Evolutionary conservation across 306 rosid genomes (phyloP).

Genomic region (Sicyos baderoa): DNA sequence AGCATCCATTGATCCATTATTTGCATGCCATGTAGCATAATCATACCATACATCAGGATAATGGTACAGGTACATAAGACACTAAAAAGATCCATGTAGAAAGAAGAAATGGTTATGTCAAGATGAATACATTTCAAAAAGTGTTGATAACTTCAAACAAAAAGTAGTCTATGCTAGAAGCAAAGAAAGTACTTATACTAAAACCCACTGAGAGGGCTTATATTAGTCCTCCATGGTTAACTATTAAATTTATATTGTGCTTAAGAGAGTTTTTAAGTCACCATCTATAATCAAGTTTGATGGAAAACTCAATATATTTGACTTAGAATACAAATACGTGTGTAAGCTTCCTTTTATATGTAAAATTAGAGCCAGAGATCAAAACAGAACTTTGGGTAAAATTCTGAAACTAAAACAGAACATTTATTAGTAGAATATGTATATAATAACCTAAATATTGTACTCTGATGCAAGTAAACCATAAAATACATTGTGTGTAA

Average conservation of each 20-base stretch:
- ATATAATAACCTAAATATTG: no score
- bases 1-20: conserved; percentile 76
- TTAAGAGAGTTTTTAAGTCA: background rate
- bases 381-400: background rate
- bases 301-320: background rate
- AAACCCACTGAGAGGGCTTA: background rate
- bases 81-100: conserved; percentile 50
- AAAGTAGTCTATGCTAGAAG: background rate
- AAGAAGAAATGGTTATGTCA: background rate
- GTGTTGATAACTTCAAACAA: background rate
- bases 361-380: background rate
- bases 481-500: no score
- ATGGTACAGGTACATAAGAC: conserved; percentile 93
- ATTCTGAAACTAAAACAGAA: background rate
- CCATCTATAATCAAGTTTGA: background rate
- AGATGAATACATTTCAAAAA: background rate
- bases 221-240: background rate
- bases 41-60: conserved; percentile 96
- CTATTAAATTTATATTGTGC: background rate
- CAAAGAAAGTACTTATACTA: background rate
- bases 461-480: no score
- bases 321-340: background rate
- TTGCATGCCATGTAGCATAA: conserved; percentile 94
- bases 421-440: no score
- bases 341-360: background rate